Conservation (phyloP, 1,139 yeast genomes). For the Saccharomyces hybrid region DNA sequence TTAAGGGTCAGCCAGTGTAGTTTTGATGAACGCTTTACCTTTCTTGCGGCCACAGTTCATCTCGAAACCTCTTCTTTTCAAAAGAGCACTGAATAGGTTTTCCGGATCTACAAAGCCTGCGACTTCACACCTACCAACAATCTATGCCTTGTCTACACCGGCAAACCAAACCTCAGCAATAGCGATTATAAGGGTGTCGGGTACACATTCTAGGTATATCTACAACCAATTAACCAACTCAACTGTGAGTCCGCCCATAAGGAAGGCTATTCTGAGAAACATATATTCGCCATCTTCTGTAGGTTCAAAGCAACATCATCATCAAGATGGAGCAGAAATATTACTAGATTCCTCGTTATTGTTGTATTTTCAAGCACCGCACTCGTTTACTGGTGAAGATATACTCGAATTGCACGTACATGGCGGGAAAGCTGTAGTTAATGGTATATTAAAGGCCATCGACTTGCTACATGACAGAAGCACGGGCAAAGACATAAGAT, state of each 20-base stretch:
- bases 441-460: slow-evolving; percentile 60
- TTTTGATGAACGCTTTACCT: neutral
- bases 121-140: slow-evolving; percentile 42
- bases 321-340: slow-evolving; percentile 17
- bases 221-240: slow-evolving; percentile 32
- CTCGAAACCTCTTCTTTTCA: neutral
- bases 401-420: slow-evolving; percentile 79
- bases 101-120: neutral
- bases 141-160: slow-evolving; percentile 84
- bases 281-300: slow-evolving; percentile 37
- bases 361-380: slow-evolving; percentile 62
- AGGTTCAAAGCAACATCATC: neutral
- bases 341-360: slow-evolving; percentile 73
- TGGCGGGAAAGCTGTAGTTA: slow-evolving; percentile 85
- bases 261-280: slow-evolving; percentile 51
- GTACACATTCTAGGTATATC: slow-evolving; percentile 47
- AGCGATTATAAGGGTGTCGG: slow-evolving; percentile 78
- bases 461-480: slow-evolving; percentile 38
- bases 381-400: slow-evolving; percentile 90
- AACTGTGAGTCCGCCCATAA: slow-evolving; percentile 37
- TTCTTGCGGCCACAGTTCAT: neutral
- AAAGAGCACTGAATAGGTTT: neutral
- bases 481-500: slow-evolving; percentile 44
- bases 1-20: neutral
- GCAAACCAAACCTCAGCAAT: slow-evolving; percentile 71